Base-by-base conservation (phyloP, 179 eudicot species). In the Silene noctiflora region DNA sequence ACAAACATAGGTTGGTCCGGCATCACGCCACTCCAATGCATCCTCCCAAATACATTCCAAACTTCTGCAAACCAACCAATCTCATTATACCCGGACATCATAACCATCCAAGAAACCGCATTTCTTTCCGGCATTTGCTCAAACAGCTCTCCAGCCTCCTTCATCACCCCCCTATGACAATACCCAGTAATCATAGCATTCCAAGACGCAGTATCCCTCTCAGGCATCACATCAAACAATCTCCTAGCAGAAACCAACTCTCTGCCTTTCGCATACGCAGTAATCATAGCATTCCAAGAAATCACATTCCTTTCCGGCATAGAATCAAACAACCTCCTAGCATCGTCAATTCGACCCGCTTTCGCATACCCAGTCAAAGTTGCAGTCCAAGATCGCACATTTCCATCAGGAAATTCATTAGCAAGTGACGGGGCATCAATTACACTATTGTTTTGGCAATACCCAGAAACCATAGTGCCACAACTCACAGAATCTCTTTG, bases 211-310 rank as follows among this genome's bases (percentile, higher is more conserved):
- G 79, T 29, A 79, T 86, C 68, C 74, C 83, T 84, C 72, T 76
- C 72, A 20, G 83, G 83, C 89, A 86, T 86, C 33, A 21, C 76
- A 79, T 86, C 86, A 79, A 84, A 86, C 78, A 86, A 24, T 25
- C 72, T 27, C 75, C 81, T 76, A 0, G 86, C 87, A 31, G 39
- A 69, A 1, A 4, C 19, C 67, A 86, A 74, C 11, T 78, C 80
- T 16, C 83, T 80, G 79, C 79, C 75, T 65, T 77, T 81, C 51
- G 74, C 82, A 75, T 71, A 81, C 33, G 77, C 88, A 81, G 81
- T 85, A 27, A 87, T 61, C 87, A 86, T 82, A 67, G 89, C 89
- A 78, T 86, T 86, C 87, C 87, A 86, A n/a, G 89, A 81, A 59
- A 85, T 72, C 29, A 79, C 69, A 75, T 85, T 87, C 51, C 77